Evolutionary conservation across 352 stramenopile species (phyloP), one percentile per base, ranked within the genome.

Genomic region (Phytophthora pisi): DNA sequence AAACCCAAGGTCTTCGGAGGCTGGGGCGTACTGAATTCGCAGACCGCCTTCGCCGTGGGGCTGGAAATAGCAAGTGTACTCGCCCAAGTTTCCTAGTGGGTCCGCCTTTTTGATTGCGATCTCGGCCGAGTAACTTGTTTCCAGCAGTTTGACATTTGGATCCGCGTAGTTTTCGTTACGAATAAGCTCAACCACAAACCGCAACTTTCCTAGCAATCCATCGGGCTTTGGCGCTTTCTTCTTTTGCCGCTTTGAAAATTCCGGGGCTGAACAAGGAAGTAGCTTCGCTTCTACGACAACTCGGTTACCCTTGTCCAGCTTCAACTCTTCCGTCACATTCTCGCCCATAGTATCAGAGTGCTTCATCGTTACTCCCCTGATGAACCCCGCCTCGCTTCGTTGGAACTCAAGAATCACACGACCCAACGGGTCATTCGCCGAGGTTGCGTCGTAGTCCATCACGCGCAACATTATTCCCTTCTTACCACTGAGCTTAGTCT

Each of bases 101-200:
- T 46, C 31, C 9, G 69, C 52, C 11, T 55, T 66, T 36, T 81
- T 74, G 28, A 91, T 73, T 4, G 57, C 56, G 6, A 89, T 54
- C 51, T 89, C 81, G 5, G 79, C 74, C 1, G 82, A 88, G 40
- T 77, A 83, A 51, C 72, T 84, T 1, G 72, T 79, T 30, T 88
- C 82, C 10, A 77, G 52, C 16, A 58, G 64, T 26, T 70, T 72
- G 23, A 57, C 53, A 11, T 31, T 68, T 0, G 68, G 65, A 53
- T 88, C 73, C 7, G 84, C 60, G 23, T 77, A 89, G 50, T 86
- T 88, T 11, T 92, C 82, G 55, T 90, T 88, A 23, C 79, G 70
- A n/a, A 70, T 66, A 0, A 92, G 50, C 59, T 91, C 75, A 6
- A 92, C 56, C 8, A 57, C 40, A 34, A 92, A 87, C 5, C 72